Evolutionary conservation across 768 basidiomycete genomes (phyloP).

Genomic region (Trametopsis cervina): DNA sequence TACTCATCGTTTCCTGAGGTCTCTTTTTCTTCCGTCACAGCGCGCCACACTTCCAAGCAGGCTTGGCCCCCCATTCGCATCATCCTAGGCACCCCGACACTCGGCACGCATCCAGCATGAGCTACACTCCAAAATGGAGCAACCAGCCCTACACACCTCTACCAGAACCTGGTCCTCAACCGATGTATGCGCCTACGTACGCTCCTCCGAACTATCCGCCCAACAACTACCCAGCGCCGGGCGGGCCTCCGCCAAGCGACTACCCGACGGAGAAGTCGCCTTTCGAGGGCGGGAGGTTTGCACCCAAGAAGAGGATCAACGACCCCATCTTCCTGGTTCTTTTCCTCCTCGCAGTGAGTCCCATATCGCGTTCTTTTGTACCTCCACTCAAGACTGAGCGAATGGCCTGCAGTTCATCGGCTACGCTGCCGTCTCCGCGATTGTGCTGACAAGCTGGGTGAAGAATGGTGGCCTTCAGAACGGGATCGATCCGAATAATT

Average conservation of each 20-base stretch:
- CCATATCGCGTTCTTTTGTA: not conserved
- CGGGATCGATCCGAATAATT: slow-evolving; percentile 46
- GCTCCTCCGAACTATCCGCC: slow-evolving; percentile 5
- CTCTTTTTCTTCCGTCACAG: too few species aligned
- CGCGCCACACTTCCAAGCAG: not conserved
- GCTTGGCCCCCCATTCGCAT: not conserved
- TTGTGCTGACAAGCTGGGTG: slow-evolving; percentile 58
- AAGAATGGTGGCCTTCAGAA: slow-evolving; percentile 63
- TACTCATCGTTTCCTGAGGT: not conserved
- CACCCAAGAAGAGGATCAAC: slow-evolving; percentile 61
- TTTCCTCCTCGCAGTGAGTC: slow-evolving; percentile 60
- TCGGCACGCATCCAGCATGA: not conserved
- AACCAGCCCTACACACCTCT: not conserved
- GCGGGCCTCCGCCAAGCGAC: not conserved
- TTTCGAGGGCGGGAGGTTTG: slow-evolving; percentile 57
- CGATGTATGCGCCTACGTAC: slow-evolving; percentile 2
- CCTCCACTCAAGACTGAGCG: not conserved
- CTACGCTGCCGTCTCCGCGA: slow-evolving; percentile 60
- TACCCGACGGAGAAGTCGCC: slow-evolving; percentile 35
- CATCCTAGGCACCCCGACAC: too few species aligned
- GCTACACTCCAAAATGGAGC: not conserved
- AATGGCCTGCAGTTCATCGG: slow-evolving; percentile 64
- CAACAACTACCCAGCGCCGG: not conserved
- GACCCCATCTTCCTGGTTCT: slow-evolving; percentile 66
- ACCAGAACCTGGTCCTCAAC: not conserved